Percentiles rank a stretch among this genome's conserved stretches.
These are phyloP conservation scores for Epichloe brachyelytri DNA, from an alignment of 2,329 filamentous ascomycete genomes.

Conservation along the genomic window DNA sequence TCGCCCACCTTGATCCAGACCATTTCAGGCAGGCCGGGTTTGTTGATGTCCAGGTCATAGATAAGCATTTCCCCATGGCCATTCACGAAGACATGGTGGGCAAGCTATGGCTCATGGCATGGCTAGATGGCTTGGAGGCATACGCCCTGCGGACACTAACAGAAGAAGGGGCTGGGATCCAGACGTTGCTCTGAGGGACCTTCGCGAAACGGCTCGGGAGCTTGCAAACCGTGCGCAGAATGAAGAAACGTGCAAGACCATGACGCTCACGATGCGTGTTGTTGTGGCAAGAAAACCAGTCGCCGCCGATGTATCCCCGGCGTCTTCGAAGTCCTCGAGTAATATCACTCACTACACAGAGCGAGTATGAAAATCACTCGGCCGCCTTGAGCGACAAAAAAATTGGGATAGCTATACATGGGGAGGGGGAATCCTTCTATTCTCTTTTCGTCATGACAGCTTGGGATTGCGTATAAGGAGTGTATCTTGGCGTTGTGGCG, in stretches of 20 bases:
- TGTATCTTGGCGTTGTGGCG: too few species aligned
- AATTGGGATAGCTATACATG: too few species aligned
- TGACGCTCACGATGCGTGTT: constrained; percentile 35
- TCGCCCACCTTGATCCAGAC: constrained; percentile 31
- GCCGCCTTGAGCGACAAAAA: neutral
- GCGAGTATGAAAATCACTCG: neutral
- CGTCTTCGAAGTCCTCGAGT: neutral
- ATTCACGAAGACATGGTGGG: constrained; percentile 32
- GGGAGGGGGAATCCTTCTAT: too few species aligned
- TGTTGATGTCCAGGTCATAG: constrained; percentile 33
- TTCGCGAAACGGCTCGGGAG: constrained; percentile 34
- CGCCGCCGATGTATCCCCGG: neutral
- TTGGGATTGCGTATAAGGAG: too few species aligned
- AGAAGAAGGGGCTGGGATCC: constrained; percentile 39
- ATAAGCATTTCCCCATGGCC: constrained; percentile 36
- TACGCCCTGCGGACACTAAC: constrained; percentile 37
- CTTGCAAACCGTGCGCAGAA: constrained; percentile 35
- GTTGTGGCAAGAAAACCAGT: constrained; percentile 37
- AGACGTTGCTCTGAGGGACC: constrained; percentile 32
- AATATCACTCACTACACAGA: neutral
- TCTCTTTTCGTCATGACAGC: neutral
- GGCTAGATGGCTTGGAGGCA: constrained; percentile 38
- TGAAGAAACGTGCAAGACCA: constrained; percentile 26
- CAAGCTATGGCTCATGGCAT: constrained; percentile 40
- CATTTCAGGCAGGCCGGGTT: constrained; percentile 36